These are phyloP conservation scores for Penicillium egyptiacum DNA, from an alignment of 495 filamentous ascomycete genomes.

Conservation along the genomic window DNA sequence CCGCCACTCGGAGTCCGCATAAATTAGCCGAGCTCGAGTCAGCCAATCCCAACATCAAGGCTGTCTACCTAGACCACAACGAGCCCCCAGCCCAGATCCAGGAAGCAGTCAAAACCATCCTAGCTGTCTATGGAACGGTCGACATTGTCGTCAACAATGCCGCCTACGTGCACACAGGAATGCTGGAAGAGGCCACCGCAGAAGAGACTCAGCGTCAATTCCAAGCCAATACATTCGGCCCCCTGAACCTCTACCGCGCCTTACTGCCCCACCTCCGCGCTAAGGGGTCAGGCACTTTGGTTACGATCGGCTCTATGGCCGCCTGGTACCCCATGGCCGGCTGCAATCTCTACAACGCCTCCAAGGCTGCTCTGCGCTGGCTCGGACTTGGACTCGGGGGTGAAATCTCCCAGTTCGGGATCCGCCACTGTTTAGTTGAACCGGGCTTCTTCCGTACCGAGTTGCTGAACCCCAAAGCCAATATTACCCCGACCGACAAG, in stretches of 20 bases:
- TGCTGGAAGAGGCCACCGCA: constrained; percentile 23
- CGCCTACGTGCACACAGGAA: constrained; percentile 36
- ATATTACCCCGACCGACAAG: constrained; percentile 2
- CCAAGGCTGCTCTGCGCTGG: constrained; percentile 40
- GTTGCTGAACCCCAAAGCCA: constrained; percentile 8
- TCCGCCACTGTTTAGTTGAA: constrained; percentile 48
- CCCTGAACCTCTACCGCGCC: constrained; percentile 43
- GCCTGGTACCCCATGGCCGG: constrained; percentile 23
- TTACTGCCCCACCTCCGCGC: constrained; percentile 45
- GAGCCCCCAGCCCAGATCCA: constrained; percentile 13
- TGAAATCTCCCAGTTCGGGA: constrained; percentile 45
- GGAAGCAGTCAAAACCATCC: constrained; percentile 33
- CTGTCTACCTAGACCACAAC: constrained; percentile 14
- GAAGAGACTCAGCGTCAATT: constrained; percentile 16
- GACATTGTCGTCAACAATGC: constrained; percentile 58
- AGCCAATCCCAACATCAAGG: constrained; percentile 23
- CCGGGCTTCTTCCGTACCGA: constrained; percentile 37
- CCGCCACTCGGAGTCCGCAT: constrained; percentile 27
- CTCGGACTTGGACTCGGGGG: constrained; percentile 31
- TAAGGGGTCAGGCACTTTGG: constrained; percentile 42
- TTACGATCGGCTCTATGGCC: constrained; percentile 34
- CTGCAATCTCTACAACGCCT: constrained; percentile 66
- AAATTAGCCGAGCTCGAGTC: background rate
- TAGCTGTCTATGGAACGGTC: constrained; percentile 36
- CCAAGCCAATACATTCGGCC: constrained; percentile 44